Percentiles rank a stretch among this genome's conserved stretches.
Evolutionary conservation across 164 flowering plant species (phyloP).

Genomic region (Aristolochia fimbriata): DNA sequence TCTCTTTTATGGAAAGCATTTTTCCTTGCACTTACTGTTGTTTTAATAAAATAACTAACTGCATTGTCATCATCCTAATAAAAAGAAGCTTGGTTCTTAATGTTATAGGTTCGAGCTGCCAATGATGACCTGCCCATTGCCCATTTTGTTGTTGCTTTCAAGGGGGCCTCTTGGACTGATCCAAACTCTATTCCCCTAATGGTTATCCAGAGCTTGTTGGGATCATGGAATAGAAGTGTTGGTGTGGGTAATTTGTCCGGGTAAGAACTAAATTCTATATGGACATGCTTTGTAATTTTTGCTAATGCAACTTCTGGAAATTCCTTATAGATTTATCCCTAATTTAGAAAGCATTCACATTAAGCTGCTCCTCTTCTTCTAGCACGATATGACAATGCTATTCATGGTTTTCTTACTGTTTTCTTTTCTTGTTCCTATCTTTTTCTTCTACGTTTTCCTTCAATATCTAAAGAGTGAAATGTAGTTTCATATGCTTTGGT

Average conservation of each 20-base stretch:
- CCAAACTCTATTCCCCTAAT: constrained; percentile 83
- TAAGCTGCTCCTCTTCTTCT: too few relatives aligned
- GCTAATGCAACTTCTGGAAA: too few relatives aligned
- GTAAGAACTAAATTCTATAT: constrained; percentile 17
- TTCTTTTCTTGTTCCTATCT: too few relatives aligned
- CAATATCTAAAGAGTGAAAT: neutral
- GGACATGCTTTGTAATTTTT: too few relatives aligned
- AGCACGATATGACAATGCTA: too few relatives aligned
- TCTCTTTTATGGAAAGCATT: neutral
- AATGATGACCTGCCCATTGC: constrained; percentile 73
- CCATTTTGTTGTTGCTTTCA: constrained; percentile 81
- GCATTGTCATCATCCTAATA: neutral
- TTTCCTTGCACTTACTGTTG: neutral
- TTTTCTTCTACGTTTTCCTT: too few relatives aligned
- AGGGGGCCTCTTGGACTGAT: constrained; percentile 83
- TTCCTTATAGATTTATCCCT: too few relatives aligned
- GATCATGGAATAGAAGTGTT: constrained; percentile 65
- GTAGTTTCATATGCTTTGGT: neutral
- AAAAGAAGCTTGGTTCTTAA: neutral
- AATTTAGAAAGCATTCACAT: too few relatives aligned
- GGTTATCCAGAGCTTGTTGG: constrained; percentile 82
- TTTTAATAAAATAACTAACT: neutral
- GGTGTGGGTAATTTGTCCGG: constrained; percentile 80
- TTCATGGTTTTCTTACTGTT: too few relatives aligned
- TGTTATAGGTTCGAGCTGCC: constrained; percentile 57